phyloP scores from a whole-genome alignment of 2,329 filamentous ascomycete genomes.

The Botrytis deweyae region DNA sequence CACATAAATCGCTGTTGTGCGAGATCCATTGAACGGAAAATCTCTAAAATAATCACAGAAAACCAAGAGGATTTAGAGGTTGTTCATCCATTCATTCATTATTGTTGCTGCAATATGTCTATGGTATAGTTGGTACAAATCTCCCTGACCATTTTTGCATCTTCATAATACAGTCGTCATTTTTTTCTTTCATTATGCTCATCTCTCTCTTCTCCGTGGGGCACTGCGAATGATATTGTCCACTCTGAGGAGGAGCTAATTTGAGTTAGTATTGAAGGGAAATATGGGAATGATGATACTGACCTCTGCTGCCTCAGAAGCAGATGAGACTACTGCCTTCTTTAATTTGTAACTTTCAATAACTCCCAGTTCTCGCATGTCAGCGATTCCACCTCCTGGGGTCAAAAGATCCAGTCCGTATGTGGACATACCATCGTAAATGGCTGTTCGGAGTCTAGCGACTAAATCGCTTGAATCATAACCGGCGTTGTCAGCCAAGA shows the following conservation, averaged over 20 bases:
- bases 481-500: constrained; percentile 95
- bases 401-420: constrained; percentile 87
- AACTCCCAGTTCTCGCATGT: constrained; percentile 94
- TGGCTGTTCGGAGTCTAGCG: constrained; percentile 83
- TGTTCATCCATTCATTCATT: constrained; percentile 27
- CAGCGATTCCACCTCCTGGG: constrained; percentile 86
- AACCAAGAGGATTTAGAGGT: not conserved
- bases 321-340: constrained; percentile 93
- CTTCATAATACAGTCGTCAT: constrained; percentile 37
- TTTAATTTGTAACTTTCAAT: constrained; percentile 99
- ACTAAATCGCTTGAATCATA: constrained; percentile 94
- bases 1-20: not conserved
- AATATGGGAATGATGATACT: constrained; percentile 40
- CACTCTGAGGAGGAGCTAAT: constrained; percentile 80
- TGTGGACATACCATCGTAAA: constrained; percentile 91
- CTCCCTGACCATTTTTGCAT: constrained; percentile 28
- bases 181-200: constrained; percentile 45
- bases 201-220: constrained; percentile 76
- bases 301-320: constrained; percentile 95
- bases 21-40: not conserved
- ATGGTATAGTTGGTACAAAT: constrained; percentile 40
- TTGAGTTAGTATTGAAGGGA: constrained; percentile 37
- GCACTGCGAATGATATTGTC: constrained; percentile 98
- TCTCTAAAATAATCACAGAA: not conserved
- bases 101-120: constrained; percentile 37